A percentile compares a stretch with the other conserved stretches of the same genome.
phyloP scores from a whole-genome alignment of 768 basidiomycete genomes.

The Calocybe gangraenosa region DNA sequence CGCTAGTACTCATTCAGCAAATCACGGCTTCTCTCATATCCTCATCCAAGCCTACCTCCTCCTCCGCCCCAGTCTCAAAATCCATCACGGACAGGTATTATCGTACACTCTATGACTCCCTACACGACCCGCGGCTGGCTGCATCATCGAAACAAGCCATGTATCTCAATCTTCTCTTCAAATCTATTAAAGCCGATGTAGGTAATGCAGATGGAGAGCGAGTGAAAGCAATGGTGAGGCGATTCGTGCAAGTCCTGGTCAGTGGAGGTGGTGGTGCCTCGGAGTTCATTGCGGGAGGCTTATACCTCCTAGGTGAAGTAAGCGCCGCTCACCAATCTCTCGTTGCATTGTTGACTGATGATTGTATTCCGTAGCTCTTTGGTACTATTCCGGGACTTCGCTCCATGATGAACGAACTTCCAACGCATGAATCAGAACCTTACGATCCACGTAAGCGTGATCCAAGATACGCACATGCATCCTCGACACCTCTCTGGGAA shows the following conservation, averaged over 20 bases:
- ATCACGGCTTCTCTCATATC: constrained; percentile 56
- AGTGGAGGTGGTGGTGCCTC: constrained; percentile 69
- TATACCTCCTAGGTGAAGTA: constrained; percentile 88
- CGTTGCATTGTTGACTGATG: not conserved
- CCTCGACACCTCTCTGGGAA: constrained; percentile 83
- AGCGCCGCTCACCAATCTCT: constrained; percentile 15
- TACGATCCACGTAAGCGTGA: constrained; percentile 93
- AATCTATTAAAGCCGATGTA: constrained; percentile 68
- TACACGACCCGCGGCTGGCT: constrained; percentile 78
- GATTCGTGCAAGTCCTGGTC: constrained; percentile 78
- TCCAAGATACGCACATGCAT: constrained; percentile 81
- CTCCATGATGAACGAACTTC: constrained; percentile 29
- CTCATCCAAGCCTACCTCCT: constrained; percentile 30
- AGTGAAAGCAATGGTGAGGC: constrained; percentile 74
- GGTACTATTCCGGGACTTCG: constrained; percentile 38
- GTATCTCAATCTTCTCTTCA: constrained; percentile 94
- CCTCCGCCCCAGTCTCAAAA: constrained; percentile 40
- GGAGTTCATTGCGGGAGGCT: constrained; percentile 85
- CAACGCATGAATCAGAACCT: constrained; percentile 22
- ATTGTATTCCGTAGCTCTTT: constrained; percentile 28
- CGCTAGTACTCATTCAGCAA: constrained; percentile 84
- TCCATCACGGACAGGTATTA: constrained; percentile 65
- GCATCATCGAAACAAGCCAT: constrained; percentile 91
- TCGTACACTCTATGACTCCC: constrained; percentile 84
- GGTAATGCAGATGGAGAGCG: constrained; percentile 52